phyloP scores from a whole-genome alignment of 257 asterid genomes.

The Orobanche coerulescens region DNA sequence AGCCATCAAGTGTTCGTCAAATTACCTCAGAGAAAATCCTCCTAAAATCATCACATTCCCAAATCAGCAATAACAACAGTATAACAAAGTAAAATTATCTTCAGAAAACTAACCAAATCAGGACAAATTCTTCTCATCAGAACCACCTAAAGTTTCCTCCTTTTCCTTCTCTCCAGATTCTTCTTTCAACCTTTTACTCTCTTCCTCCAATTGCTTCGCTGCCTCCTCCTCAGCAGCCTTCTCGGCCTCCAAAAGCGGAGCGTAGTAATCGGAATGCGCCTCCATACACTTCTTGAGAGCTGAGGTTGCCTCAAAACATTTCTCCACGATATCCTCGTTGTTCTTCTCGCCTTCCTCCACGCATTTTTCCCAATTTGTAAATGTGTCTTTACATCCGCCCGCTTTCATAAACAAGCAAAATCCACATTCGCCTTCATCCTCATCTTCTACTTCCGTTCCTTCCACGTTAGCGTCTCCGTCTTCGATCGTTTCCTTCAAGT shows the following conservation, averaged over 20 bases:
- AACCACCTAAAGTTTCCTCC: constrained; percentile 17
- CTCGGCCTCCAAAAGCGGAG: constrained; percentile 62
- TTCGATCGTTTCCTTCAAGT: background rate
- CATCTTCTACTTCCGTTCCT: constrained; percentile 19
- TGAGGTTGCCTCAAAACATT: constrained; percentile 47
- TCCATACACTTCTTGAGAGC: constrained; percentile 73
- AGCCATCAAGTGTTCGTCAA: constrained; percentile 10
- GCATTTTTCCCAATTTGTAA: constrained; percentile 66
- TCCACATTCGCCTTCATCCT: constrained; percentile 49
- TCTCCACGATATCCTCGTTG: constrained; percentile 51
- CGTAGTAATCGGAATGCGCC: constrained; percentile 62
- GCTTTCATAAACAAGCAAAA: constrained; percentile 81
- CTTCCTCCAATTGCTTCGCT: constrained; percentile 40
- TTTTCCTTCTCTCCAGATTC: constrained; percentile 10
- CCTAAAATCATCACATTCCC: constrained; percentile 9
- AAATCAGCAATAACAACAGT: background rate
- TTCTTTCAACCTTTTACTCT: constrained; percentile 24
- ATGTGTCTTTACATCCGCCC: constrained; percentile 67
- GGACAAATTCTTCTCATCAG: constrained; percentile 24
- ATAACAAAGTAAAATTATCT: constrained; percentile 9
- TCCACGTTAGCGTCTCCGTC: background rate
- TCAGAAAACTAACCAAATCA: constrained; percentile 9
- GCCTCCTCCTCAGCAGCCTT: constrained; percentile 55
- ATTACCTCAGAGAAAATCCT: constrained; percentile 24
- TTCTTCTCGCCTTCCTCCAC: constrained; percentile 64